Conservation (phyloP, 768 basidiomycete species). For the Cantharellus cinnabarinus region DNA sequence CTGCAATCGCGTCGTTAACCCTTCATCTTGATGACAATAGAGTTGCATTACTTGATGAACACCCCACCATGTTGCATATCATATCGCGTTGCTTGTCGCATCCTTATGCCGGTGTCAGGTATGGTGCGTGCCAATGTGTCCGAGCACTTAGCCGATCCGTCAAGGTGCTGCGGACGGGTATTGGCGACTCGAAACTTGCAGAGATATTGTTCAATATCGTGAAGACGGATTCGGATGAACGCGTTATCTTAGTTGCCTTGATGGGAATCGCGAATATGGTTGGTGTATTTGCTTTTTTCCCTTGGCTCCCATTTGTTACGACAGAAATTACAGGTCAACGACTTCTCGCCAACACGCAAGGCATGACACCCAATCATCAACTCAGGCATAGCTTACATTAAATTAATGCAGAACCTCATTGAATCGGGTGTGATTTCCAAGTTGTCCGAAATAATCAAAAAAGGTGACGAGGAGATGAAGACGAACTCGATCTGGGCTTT, state of each 20-base stretch:
- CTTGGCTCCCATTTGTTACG: constrained; percentile 43
- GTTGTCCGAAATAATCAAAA: constrained; percentile 35
- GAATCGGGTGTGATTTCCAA: constrained; percentile 46
- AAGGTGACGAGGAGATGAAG: constrained; percentile 34
- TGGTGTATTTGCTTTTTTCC: constrained; percentile 49
- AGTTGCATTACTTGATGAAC: constrained; percentile 37
- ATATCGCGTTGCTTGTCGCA: constrained; percentile 37
- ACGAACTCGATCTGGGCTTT: constrained; percentile 70
- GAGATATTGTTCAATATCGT: constrained; percentile 45
- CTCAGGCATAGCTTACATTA: neutral
- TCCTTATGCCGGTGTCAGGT: constrained; percentile 52
- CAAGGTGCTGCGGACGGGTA: constrained; percentile 58
- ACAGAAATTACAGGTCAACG: neutral
- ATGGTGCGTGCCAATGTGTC: constrained; percentile 72
- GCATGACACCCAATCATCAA: neutral
- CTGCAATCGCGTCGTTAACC: constrained; percentile 48
- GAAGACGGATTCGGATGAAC: constrained; percentile 35
- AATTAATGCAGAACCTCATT: constrained; percentile 32
- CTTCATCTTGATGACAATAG: constrained; percentile 58
- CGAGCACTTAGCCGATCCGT: constrained; percentile 64
- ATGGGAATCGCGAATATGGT: constrained; percentile 71
- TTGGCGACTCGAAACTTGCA: constrained; percentile 68
- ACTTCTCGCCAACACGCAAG: neutral
- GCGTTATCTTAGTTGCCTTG: constrained; percentile 51
- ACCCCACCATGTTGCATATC: constrained; percentile 30